Base-by-base conservation (phyloP, 768 basidiomycete genomes). In the Russula griseocarnosa region DNA sequence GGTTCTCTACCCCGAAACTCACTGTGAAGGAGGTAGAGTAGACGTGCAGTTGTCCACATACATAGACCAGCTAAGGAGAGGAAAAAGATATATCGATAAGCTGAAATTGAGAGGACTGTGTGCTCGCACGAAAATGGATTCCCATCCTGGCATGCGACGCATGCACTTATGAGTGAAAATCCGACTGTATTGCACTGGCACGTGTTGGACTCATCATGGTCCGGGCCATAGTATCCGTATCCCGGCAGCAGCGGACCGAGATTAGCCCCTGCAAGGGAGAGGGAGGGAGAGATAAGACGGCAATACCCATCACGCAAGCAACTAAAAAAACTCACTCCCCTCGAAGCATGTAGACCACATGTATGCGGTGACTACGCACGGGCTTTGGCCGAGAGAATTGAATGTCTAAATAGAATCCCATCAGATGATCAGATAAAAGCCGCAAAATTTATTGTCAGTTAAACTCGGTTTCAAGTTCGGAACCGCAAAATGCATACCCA, bases 111-210 rank as follows among this genome's bases (percentile, higher is more conserved):
- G n/a, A 14, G 7, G 1, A 22, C 11, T 5, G 18, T 4, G n/a
- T 18, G 26, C 22, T 16, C 63, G 30, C 8, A 65, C 63, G 28
- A 4, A 9, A 16, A 51, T 6, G 16, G 4, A 10, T 5, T 0
- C 38, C 0, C 5, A 14, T 32, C 52, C 22, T 61, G 52, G 9
- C 60, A 61, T 26, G 8, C 22, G n/a, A 2, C 40, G 28, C 60
- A 61, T 6, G 60, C 60, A 26, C 42, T 28, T 4, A 51, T 1
- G 16, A 60, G 58, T 2, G 58, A 60, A 42, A 42, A 60, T 16
- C n/a, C 20, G 18, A 61, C 18, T 22, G 60, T 55, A 34, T 34
- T 61, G 44, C 60, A 61, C 13, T 20, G 0, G 54, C 60, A 61
- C 24, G 5, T 1, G 47, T 26, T 9, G 14, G 6, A 3, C 13